Conservation (phyloP, 1,284 basidiomycete species). For the Sporisorium scitamineum region DNA sequence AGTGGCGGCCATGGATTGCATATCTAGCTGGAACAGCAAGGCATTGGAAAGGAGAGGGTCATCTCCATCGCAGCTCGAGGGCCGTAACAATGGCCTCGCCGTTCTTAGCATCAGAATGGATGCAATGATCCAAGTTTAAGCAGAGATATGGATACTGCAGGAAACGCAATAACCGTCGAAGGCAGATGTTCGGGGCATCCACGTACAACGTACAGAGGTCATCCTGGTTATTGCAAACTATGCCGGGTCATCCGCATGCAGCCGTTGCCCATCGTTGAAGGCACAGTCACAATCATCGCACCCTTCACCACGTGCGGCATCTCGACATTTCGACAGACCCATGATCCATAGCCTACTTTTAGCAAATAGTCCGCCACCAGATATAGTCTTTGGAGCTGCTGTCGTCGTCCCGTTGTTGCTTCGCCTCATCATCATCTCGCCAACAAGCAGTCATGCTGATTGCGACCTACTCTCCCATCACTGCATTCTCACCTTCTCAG, state of each 20-base stretch:
- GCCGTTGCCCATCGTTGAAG: background rate
- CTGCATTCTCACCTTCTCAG: conserved; percentile 78
- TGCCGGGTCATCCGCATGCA: background rate
- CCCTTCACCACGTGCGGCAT: background rate
- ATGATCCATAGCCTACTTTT: background rate
- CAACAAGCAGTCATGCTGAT: conserved; percentile 22
- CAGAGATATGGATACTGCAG: background rate
- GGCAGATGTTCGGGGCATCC: background rate
- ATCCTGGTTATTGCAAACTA: background rate
- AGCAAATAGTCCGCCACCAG: background rate
- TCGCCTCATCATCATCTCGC: background rate
- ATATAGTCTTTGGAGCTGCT: conserved; percentile 17
- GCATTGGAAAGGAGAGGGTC: background rate
- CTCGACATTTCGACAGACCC: background rate
- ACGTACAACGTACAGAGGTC: background rate
- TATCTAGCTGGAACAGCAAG: background rate
- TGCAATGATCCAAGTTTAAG: background rate
- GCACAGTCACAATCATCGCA: no score
- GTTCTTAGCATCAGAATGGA: background rate
- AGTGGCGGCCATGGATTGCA: background rate
- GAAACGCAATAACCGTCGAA: background rate
- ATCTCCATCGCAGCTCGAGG: background rate
- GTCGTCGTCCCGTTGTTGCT: background rate
- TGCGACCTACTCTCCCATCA: conserved; percentile 6
- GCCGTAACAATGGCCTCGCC: background rate